phyloP scores from a whole-genome alignment of 352 stramenopile genomes.

The Peronospora destructor region DNA sequence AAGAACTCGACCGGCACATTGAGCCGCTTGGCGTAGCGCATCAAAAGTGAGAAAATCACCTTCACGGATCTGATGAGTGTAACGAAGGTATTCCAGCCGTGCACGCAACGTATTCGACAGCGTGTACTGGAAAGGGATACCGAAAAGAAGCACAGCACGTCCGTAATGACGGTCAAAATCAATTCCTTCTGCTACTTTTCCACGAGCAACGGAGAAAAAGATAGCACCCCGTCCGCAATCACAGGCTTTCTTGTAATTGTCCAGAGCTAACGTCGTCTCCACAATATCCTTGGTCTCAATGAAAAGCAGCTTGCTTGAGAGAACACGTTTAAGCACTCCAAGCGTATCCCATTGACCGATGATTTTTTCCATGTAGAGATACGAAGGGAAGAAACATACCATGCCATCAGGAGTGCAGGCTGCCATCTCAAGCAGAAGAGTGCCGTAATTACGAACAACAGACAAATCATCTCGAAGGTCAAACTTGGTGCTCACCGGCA shows the following conservation, averaged over 20 bases:
- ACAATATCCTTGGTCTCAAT: slow-evolving; percentile 99
- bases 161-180: slow-evolving; percentile 99
- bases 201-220: slow-evolving; percentile 97
- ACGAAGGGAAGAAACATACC: slow-evolving; percentile 99
- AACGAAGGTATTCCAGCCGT: slow-evolving; percentile 95
- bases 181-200: slow-evolving; percentile 99
- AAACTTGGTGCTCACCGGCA: slow-evolving; percentile 93
- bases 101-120: slow-evolving; percentile 90
- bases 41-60: slow-evolving; percentile 99
- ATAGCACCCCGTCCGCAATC: slow-evolving; percentile 93
- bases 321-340: slow-evolving; percentile 89
- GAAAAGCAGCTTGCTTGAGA: slow-evolving; percentile 97
- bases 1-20: slow-evolving; percentile 97
- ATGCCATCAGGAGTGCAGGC: slow-evolving; percentile 94
- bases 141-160: slow-evolving; percentile 96
- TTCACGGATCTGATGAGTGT: slow-evolving; percentile 89
- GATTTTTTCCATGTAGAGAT: slow-evolving; percentile 99
- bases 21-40: slow-evolving; percentile 93
- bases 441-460: slow-evolving; percentile 95
- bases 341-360: slow-evolving; percentile 94
- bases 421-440: slow-evolving; percentile 92
- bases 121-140: slow-evolving; percentile 99
- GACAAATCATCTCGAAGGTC: slow-evolving; percentile 80
- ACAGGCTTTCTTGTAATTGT: slow-evolving; percentile 98
- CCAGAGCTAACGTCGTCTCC: slow-evolving; percentile 96